These are phyloP conservation scores for Quercus parvula DNA, from an alignment of 306 rosid genomes.

Conservation along the genomic window DNA sequence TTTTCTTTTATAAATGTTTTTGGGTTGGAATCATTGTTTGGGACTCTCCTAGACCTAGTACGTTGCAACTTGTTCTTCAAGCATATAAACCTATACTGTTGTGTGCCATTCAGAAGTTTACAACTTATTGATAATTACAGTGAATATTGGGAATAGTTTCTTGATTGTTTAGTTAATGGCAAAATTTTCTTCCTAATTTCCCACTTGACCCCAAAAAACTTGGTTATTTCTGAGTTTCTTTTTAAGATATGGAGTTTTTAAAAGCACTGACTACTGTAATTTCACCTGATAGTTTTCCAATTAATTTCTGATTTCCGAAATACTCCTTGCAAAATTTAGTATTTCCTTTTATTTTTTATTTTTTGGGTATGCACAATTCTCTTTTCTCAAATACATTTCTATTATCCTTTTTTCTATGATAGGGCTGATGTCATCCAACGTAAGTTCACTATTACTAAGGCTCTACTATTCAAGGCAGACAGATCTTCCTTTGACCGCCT, in stretches of 20 bases:
- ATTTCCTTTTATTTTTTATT: not conserved
- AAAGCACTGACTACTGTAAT: not conserved
- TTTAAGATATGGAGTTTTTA: not conserved
- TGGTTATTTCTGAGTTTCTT: not conserved
- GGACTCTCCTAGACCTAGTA: conserved; percentile 1
- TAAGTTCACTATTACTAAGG: conserved; percentile 75
- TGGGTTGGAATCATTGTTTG: not conserved
- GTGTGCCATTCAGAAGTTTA: not conserved
- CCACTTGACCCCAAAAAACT: not conserved
- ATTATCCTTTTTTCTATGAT: conserved; percentile 17
- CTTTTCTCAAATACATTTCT: not conserved
- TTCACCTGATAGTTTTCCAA: not conserved
- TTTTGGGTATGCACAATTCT: not conserved
- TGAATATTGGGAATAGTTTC: not conserved
- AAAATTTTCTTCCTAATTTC: not conserved
- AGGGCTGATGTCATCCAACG: conserved; percentile 81
- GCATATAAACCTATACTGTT: not conserved
- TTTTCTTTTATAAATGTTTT: conserved; percentile 1
- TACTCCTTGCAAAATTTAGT: not conserved
- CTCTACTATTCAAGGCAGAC: conserved; percentile 77
- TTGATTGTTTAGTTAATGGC: not conserved
- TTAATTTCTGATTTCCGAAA: not conserved
- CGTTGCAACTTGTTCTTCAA: not conserved
- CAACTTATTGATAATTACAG: not conserved
- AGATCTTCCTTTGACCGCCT: conserved; percentile 82